These are phyloP conservation scores for Gentiana straminea DNA, from an alignment of 257 asterid genomes.

Conservation along the genomic window DNA sequence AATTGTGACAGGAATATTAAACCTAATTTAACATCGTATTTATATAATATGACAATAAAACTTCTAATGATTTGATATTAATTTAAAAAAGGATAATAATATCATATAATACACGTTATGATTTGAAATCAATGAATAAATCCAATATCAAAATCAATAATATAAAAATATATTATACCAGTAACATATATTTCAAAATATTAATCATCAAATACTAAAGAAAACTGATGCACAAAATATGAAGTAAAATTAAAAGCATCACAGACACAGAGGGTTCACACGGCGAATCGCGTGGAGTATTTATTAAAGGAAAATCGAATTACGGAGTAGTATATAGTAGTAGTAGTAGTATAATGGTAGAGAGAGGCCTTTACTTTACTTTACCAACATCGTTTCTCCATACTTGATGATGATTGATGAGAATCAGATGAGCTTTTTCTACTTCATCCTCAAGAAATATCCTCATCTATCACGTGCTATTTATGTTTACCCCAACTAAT, in stretches of 20 bases:
- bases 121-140: no score
- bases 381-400: constrained; percentile 42
- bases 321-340: no score
- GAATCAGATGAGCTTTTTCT: constrained; percentile 2
- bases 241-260: no score
- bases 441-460: constrained; percentile 20
- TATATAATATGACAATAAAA: no score
- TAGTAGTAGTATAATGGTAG: no score
- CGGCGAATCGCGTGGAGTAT: constrained; percentile 10
- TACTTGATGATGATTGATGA: constrained; percentile 1
- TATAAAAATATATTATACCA: no score
- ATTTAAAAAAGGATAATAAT: not conserved
- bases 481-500: constrained; percentile 13
- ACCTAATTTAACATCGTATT: no score
- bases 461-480: constrained; percentile 54
- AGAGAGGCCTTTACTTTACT: constrained; percentile 2
- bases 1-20: no score
- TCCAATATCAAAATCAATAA: no score
- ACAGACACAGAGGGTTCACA: not conserved
- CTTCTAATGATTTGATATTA: not conserved
- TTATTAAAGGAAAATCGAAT: constrained; percentile 6
- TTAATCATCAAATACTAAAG: no score
- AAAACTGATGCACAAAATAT: no score
- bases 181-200: no score
- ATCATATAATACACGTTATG: constrained; percentile 2